Evolutionary conservation across 2,329 filamentous ascomycete species (phyloP).

Genomic region (Ilyonectria robusta): DNA sequence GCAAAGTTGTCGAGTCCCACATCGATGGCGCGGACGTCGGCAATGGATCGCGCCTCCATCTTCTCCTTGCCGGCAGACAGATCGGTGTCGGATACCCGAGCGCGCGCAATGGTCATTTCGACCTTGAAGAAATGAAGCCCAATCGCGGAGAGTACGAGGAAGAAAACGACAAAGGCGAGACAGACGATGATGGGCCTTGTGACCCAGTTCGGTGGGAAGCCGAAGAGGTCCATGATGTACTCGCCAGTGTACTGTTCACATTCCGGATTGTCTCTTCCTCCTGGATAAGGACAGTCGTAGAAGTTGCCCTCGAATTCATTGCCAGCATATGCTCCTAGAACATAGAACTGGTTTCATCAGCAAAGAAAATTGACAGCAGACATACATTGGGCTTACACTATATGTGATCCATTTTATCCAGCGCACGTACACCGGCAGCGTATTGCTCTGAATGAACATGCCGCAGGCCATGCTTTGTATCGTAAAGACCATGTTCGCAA

Average conservation of each 20-base stretch:
- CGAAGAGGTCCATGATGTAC: conserved; percentile 78
- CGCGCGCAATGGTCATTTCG: conserved; percentile 78
- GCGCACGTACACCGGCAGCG: conserved; percentile 82
- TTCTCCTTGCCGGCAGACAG: conserved; percentile 80
- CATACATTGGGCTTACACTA: conserved; percentile 57
- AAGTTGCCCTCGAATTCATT: conserved; percentile 82
- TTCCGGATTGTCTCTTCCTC: conserved; percentile 73
- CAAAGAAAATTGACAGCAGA: fast-evolving
- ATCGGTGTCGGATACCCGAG: conserved; percentile 71
- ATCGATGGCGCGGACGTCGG: conserved; percentile 71
- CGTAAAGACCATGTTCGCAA: conserved; percentile 81
- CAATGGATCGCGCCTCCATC: conserved; percentile 67
- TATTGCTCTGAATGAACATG: conserved; percentile 81
- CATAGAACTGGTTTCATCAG: conserved; percentile 69
- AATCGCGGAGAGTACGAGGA: conserved; percentile 72
- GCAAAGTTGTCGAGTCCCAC: conserved; percentile 76
- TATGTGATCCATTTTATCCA: conserved; percentile 82
- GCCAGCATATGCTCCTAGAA: conserved; percentile 77
- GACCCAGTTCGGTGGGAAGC: conserved; percentile 78
- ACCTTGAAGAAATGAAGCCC: conserved; percentile 75
- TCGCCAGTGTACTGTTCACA: conserved; percentile 79
- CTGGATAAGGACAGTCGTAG: conserved; percentile 78
- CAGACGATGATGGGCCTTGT: conserved; percentile 75
- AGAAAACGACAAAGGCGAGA: conserved; percentile 73
- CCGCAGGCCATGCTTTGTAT: conserved; percentile 82